Evolutionary conservation across 345 rosid genomes (phyloP), one percentile per base, ranked within the genome.

Genomic region (Trapa incisa): DNA sequence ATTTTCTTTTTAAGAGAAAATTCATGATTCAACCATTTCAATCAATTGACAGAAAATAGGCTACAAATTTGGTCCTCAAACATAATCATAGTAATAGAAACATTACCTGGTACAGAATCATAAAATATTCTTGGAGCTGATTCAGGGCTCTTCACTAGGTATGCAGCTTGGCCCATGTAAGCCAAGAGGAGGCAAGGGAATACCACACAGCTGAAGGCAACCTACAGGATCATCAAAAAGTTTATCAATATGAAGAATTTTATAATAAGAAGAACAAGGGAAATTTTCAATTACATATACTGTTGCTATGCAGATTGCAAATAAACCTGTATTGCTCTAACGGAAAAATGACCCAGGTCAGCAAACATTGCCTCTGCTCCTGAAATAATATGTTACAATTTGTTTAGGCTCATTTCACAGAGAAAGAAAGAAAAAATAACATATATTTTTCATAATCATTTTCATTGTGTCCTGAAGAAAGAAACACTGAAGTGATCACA

Each of bases 281-380:
- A 37, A 58, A 32, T 0, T 58, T 32, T 58, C 38, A 0, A 58
- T 2, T 58, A 32, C 37, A 58, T 58, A 58, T 1, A 58, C 2
- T 5, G 29, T 4, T 4, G 22, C 43, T 47, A 45, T 47, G 5
- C 36, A 14, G 62, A 57, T 22, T 41, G 22, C 35, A 71, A 64
- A n/a, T 32, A 61, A 71, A 92, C 96, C 92, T 94, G 96, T 77
- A 91, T 91, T 70, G 99, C 70, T 73, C 67, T 76, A 52, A 94
- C 96, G n/a, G 91, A 82, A 80, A 94, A 94, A 85, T 91, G 97
- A 68, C 99, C 97, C 17, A 91, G 79, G 81, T 94, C 99, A 68
- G 97, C 97, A 82, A 94, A 89, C 99, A 94, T 91, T 37, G 99
- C 99, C 85, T 94, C 99, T 3, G 96, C 92, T 66, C 99, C 99